These are phyloP conservation scores for Neoscytalidium dimidiatum DNA, from an alignment of 2,329 filamentous ascomycete genomes.

Conservation along the genomic window DNA sequence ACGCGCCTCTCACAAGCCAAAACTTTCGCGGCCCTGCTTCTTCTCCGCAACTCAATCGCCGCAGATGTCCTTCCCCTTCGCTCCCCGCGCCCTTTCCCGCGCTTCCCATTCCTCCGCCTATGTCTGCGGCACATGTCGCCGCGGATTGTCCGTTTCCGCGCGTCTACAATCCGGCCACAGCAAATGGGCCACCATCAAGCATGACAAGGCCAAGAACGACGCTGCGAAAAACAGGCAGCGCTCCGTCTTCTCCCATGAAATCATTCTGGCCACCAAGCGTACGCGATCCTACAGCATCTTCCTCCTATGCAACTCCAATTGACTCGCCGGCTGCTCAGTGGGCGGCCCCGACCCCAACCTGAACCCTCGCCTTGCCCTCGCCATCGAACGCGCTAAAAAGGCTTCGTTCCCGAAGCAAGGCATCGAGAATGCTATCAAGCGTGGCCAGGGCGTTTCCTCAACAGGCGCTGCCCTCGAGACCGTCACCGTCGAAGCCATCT, in stretches of 20 bases:
- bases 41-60: neutral
- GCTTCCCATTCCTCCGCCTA: neutral
- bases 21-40: neutral
- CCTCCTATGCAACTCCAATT: neutral
- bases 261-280: constrained; percentile 76
- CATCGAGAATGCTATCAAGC: constrained; percentile 83
- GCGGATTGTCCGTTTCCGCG: constrained; percentile 39
- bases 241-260: constrained; percentile 67
- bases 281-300: constrained; percentile 28
- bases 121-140: constrained; percentile 26
- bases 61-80: constrained; percentile 3
- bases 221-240: constrained; percentile 74
- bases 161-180: constrained; percentile 68
- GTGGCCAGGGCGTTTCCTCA: constrained; percentile 81
- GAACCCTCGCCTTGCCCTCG: constrained; percentile 75
- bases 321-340: constrained; percentile 49
- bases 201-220: constrained; percentile 89
- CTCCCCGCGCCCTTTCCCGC: neutral
- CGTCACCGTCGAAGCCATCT: constrained; percentile 76
- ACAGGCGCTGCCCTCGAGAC: constrained; percentile 75
- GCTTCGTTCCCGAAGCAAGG: constrained; percentile 79
- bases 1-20: neutral
- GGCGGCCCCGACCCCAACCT: constrained; percentile 71
- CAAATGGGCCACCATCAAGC: constrained; percentile 94
- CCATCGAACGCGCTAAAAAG: constrained; percentile 79